Conservation (phyloP, 2,329 filamentous ascomycete species). For the Geoglossum cookeanum region DNA sequence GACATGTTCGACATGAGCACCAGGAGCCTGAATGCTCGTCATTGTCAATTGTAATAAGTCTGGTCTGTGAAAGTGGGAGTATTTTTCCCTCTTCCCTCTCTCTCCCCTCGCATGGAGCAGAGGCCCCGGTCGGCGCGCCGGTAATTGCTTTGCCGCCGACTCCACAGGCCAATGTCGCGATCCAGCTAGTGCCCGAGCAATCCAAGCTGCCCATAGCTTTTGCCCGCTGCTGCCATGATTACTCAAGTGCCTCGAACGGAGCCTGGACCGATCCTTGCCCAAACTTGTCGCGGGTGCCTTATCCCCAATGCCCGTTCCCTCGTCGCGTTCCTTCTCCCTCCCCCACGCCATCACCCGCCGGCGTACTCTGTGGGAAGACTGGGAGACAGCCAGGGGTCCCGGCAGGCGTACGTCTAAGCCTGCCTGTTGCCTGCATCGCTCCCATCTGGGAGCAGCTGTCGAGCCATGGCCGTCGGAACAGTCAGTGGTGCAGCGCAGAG, state of each 20-base stretch:
- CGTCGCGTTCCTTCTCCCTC: background rate
- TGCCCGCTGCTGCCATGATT: background rate
- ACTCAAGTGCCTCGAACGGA: background rate
- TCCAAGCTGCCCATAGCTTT: background rate
- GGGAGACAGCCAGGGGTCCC: background rate
- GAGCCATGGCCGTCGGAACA: background rate
- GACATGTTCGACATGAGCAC: background rate
- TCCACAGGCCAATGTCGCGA: background rate
- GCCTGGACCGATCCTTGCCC: constrained; percentile 1
- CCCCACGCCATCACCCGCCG: background rate
- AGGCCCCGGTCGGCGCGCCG: background rate
- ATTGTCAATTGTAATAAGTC: background rate
- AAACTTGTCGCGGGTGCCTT: background rate
- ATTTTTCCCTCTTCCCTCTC: background rate
- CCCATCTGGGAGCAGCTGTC: background rate
- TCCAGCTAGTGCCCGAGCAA: background rate
- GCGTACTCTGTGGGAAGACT: background rate
- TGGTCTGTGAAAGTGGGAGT: background rate
- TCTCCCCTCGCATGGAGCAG: no score
- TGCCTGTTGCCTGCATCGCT: background rate
- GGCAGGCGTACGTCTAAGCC: background rate
- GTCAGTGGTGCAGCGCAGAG: no score
- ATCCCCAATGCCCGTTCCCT: background rate
- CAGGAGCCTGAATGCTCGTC: background rate
- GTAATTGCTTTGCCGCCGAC: constrained; percentile 1